Evolutionary conservation across 352 stramenopile species (phyloP), one percentile per base, ranked within the genome.

Genomic region (Blastocystis sp.): DNA sequence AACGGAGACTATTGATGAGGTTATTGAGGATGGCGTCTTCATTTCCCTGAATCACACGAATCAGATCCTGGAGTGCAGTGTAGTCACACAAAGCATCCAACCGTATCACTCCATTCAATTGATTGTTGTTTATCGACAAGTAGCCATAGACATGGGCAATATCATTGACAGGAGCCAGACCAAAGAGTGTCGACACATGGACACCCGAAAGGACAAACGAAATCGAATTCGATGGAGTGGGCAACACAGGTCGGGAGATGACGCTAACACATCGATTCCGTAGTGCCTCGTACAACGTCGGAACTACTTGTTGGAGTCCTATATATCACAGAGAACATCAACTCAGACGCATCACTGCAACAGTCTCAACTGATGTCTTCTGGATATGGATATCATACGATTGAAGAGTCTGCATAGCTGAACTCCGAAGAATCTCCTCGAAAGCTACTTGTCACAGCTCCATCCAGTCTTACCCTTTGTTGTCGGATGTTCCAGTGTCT

Each of bases 11-110:
- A n/a, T 83, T 83, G 24, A 63, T 27, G n/a, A 83, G 49, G n/a
- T 83, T 83, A 43, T 83, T 83, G 11, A 83, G 21, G 19, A 65
- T 39, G 19, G 71, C 32, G 51, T 83, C 71, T 19, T 43, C 49
- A 21, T 83, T 37, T 11, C 32, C 49, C 29, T 65, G 24, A 21
- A 37, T n/a, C 24, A 65, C 27, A 21, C 27, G 7, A 52, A 83
- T 65, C 46, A 83, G 24, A 14, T 7, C 71, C 51, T 65, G 43
- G 1, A 83, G 27, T 5, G 24, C 71, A 19, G 27, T 32, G 11
- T 42, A 21, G 43, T 67, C 37, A n/a, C 24, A 49, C 49, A 83
- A 24, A 19, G 24, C 71, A n/a, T 83, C 71, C 14, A 83, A 32
- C 3, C 71, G 71, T n/a, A 83, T 9, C 35, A 46, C 46, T 4